Evolutionary conservation across 768 basidiomycete genomes (phyloP), one percentile per base, ranked within the genome.

Genomic region (Russula sp.): DNA sequence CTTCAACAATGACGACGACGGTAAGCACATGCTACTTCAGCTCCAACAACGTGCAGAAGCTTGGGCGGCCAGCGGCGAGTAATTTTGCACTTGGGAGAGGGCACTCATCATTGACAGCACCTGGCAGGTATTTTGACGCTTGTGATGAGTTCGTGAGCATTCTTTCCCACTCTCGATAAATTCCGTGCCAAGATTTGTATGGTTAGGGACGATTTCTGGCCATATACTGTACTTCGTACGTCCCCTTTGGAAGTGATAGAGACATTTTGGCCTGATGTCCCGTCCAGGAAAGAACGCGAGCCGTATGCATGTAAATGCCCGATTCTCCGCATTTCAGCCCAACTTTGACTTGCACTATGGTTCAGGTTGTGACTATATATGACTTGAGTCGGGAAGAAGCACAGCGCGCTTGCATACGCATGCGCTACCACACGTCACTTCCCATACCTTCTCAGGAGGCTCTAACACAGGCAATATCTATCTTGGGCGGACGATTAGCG

Each of bases 11-110:
- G 84, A 91, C 66, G 88, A 88, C 10, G 84, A 84, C 32, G 91
- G 92, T 0, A 78, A 80, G 65, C 83, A 87, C 47, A 82, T 94
- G 76, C 77, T 97, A n/a, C 75, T 94, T 59, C 91, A 92, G 69
- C 79, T 94, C 18, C 94, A 94, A 71, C 90, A 91, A 70, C 81
- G 85, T 59, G 93, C 90, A 6, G 93, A 94, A 72, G 75, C 86
- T 6, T 95, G 94, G 91, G 85, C 88, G 6, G 86, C 88, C 11
- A 84, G 87, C 72, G 84, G 89, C 87, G 65, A 66, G 81, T 71
- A 47, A 35, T 42, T 22, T 56, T 18, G 5, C 35, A 10, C 50
- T 34, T 27, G 40, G 35, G 61, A 45, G 55, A 47, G 58, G 14
- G 32, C 22, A 40, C 60, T 67, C 55, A 40, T 56, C 63, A 63